phyloP scores from a whole-genome alignment of 192 early-diverging fungal species.

The Paraglomus occultum region DNA sequence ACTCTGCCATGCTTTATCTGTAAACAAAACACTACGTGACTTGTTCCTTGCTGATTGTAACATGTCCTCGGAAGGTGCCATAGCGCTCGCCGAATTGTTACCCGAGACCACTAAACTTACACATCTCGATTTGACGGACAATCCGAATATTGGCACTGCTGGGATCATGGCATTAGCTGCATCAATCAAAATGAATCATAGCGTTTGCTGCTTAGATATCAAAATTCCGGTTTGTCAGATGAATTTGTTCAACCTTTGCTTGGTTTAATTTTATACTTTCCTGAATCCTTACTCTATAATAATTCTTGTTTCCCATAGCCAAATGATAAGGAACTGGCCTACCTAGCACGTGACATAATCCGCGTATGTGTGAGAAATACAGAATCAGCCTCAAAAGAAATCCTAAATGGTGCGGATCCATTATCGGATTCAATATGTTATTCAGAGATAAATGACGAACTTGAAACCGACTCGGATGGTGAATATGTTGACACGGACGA shows the following conservation, averaged over 20 bases:
- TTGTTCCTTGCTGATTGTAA: slow-evolving; percentile 62
- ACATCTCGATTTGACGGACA: slow-evolving; percentile 74
- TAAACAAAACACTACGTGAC: slow-evolving; percentile 61
- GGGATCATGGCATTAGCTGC: slow-evolving; percentile 82
- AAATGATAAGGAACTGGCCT: slow-evolving; percentile 39
- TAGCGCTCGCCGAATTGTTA: slow-evolving; percentile 78
- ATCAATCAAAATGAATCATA: slow-evolving; percentile 76
- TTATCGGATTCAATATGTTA: background rate
- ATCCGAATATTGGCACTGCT: slow-evolving; percentile 72
- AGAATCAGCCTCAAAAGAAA: slow-evolving; percentile 23
- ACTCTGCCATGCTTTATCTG: slow-evolving; percentile 43
- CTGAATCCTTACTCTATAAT: background rate
- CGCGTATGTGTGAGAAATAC: slow-evolving; percentile 43
- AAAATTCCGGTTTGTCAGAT: slow-evolving; percentile 45
- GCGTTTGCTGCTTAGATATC: slow-evolving; percentile 72
- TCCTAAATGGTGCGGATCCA: background rate
- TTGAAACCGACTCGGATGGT: background rate
- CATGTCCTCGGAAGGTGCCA: slow-evolving; percentile 70
- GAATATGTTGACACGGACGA: background rate
- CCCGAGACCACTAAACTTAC: slow-evolving; percentile 68
- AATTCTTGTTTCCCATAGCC: slow-evolving; percentile 8
- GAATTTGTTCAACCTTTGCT: background rate
- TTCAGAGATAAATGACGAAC: background rate
- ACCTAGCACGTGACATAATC: slow-evolving; percentile 42
- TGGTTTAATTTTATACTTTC: background rate